Evolutionary conservation across 345 rosid genomes (phyloP), one percentile per base, ranked within the genome.

Genomic region (Eucalyptus polybractea): DNA sequence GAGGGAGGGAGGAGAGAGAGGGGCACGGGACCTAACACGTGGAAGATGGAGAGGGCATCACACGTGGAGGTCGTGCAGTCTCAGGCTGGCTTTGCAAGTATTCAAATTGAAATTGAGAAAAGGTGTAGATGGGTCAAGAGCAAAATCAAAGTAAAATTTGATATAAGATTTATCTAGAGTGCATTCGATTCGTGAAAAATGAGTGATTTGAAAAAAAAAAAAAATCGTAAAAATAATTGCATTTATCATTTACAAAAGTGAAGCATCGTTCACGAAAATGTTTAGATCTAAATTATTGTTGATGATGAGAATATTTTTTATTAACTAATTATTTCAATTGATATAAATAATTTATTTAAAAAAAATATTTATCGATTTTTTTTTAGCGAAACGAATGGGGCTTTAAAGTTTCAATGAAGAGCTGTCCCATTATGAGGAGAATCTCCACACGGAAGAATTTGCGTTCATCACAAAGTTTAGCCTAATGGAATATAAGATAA

Each of bases 191-290:
- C 14, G 4, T 3, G 0, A 25, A 58, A 25, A 58, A 25, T 1
- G 0, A 5, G 13, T 5, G 3, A 62, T 3, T 62, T 24, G 62
- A 4, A 37, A 37, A 37, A 8, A 56, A 56, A 56, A 56, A 56
- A 24, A 56, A 0, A 8, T 56, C 13, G 1, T 24, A 56, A 56
- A 27, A 27, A 12, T 6, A 8, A 60, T 12, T 11, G 16, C 6
- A 27, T 27, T 60, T 24, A 24, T 56, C 13, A 62, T 6, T 62
- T 62, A 62, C 8, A 62, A 62, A 62, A 29, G 4, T 13, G 2
- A 62, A 62, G 1, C 2, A 29, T 27, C 17, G 0, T 27, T 62
- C 8, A 6, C 2, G 4, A 6, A 62, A 29, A 3, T 13, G 0
- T 62, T 27, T 62, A 62, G 4, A 62, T 13, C 2, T 29, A 29